These are phyloP conservation scores for Panus rudis DNA, from an alignment of 768 basidiomycete species.

Conservation along the genomic window DNA sequence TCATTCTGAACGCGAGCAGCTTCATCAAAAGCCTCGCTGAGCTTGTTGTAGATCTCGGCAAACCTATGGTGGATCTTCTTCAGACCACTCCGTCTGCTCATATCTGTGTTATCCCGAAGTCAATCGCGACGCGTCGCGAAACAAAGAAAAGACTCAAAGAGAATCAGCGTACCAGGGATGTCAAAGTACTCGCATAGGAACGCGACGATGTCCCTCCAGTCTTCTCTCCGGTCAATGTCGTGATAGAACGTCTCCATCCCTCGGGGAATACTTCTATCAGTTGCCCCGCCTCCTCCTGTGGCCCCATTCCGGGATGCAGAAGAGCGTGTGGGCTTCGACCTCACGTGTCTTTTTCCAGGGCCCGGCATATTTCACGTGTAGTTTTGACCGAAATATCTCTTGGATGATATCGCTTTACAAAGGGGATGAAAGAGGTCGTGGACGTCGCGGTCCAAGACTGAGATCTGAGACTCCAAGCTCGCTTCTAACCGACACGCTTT, in stretches of 20 bases:
- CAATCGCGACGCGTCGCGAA: constrained; percentile 1
- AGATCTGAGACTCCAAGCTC: no score
- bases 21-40: constrained; percentile 49
- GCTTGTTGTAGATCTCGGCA: constrained; percentile 38
- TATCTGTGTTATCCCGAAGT: constrained; percentile 33
- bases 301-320: background rate
- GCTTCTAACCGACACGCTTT: no score
- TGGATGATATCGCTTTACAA: no score
- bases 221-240: constrained; percentile 40
- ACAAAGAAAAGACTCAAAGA: background rate
- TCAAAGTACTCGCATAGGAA: constrained; percentile 44
- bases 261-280: no score
- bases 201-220: constrained; percentile 42
- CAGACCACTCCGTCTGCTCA: constrained; percentile 48
- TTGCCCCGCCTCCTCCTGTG: background rate
- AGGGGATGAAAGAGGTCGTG: no score
- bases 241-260: constrained; percentile 23
- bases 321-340: background rate
- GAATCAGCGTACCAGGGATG: constrained; percentile 40
- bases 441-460: no score
- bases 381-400: background rate
- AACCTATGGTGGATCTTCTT: constrained; percentile 60
- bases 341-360: background rate
- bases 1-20: constrained; percentile 35
- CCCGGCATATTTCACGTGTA: background rate